These are phyloP conservation scores for Sugiyamaella neomexicana DNA, from an alignment of 1,139 yeast species.

Conservation along the genomic window DNA sequence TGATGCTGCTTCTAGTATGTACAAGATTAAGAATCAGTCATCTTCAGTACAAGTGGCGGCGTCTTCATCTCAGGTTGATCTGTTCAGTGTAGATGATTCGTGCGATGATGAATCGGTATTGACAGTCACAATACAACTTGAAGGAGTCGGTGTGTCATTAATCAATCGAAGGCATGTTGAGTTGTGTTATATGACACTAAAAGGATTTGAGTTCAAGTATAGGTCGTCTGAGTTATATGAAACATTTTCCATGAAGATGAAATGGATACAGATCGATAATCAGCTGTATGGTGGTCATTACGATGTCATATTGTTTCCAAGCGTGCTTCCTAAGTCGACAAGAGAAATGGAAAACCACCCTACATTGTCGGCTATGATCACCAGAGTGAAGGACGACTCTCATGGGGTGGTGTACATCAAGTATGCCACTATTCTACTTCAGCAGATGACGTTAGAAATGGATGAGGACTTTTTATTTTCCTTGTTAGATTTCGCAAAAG, in stretches of 20 bases:
- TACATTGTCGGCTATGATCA: slow-evolving; percentile 78
- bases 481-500: slow-evolving; percentile 72
- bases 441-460: slow-evolving; percentile 87
- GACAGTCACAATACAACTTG: slow-evolving; percentile 63
- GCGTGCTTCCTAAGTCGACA: slow-evolving; percentile 81
- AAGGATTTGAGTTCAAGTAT: slow-evolving; percentile 79
- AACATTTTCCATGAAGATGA: slow-evolving; percentile 73
- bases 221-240: slow-evolving; percentile 85
- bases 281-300: slow-evolving; percentile 85
- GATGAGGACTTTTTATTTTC: slow-evolving; percentile 94
- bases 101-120: slow-evolving; percentile 57
- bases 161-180: slow-evolving; percentile 73
- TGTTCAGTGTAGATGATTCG: slow-evolving; percentile 63
- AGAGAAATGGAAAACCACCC: slow-evolving; percentile 89
- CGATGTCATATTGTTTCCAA: slow-evolving; percentile 90
- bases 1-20: slow-evolving; percentile 74
- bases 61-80: slow-evolving; percentile 39
- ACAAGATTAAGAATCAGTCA: slow-evolving; percentile 45
- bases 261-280: slow-evolving; percentile 95
- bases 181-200: slow-evolving; percentile 72
- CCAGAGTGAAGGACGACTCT: slow-evolving; percentile 80
- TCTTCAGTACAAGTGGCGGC: slow-evolving; percentile 13
- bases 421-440: slow-evolving; percentile 84
- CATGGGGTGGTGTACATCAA: slow-evolving; percentile 90
- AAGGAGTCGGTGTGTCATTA: slow-evolving; percentile 87